phyloP scores from a whole-genome alignment of 2,329 filamentous ascomycete species.

The Myriosclerotinia curreyana region DNA sequence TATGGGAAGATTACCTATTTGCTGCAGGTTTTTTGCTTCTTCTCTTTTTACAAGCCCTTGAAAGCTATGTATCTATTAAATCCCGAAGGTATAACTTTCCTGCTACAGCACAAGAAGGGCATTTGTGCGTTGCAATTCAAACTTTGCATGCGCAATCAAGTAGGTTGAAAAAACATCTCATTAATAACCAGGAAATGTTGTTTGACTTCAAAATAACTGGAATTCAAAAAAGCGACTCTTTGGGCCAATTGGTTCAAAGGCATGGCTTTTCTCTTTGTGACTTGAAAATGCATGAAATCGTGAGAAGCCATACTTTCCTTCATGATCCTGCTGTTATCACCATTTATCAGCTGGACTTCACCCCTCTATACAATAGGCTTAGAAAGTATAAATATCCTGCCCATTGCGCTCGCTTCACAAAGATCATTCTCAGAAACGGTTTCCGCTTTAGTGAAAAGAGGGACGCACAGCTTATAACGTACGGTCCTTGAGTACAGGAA shows the following conservation, averaged over 20 bases:
- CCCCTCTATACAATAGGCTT: not conserved
- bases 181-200: not conserved
- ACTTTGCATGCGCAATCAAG: not conserved
- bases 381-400: too few relatives aligned
- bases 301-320: not conserved
- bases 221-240: not conserved
- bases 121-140: not conserved
- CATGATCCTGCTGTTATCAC: not conserved
- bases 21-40: not conserved
- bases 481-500: not conserved
- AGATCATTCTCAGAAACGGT: not conserved
- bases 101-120: too few relatives aligned
- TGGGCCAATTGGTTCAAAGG: not conserved
- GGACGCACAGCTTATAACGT: not conserved
- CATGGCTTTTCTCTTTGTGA: not conserved
- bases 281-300: too few relatives aligned
- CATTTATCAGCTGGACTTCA: not conserved
- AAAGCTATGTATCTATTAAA: not conserved
- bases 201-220: not conserved
- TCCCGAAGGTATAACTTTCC: rapidly evolving
- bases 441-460: not conserved
- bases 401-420: not conserved
- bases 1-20: not conserved
- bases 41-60: too few relatives aligned
- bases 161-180: not conserved